phyloP scores from a whole-genome alignment of 1,284 basidiomycete genomes.

The Lentinula novae-zelandiae region DNA sequence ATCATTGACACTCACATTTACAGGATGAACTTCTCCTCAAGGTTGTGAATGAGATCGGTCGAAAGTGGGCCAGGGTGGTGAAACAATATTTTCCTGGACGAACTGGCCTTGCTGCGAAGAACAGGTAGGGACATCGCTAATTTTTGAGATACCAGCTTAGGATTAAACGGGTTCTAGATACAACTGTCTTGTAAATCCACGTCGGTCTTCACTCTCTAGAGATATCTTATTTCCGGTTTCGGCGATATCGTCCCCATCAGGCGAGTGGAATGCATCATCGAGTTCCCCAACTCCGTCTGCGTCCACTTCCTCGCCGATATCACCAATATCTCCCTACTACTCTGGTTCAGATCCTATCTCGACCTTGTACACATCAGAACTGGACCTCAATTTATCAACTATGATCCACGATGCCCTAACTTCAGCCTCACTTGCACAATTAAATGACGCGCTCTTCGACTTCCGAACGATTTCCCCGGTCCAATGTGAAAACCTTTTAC shows the following conservation, averaged over 20 bases:
- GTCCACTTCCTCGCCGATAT: neutral
- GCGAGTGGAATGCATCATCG: neutral
- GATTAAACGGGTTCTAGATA: neutral
- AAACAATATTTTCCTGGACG: conserved; percentile 53
- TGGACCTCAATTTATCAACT: neutral
- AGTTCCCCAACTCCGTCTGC: neutral
- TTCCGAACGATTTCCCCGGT: neutral
- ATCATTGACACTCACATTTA: conserved; percentile 10
- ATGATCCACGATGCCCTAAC: neutral
- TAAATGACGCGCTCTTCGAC: neutral
- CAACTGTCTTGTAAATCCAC: neutral
- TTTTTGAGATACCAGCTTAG: neutral
- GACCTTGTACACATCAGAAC: neutral
- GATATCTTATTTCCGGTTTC: neutral
- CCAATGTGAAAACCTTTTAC: neutral
- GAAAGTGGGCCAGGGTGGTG: conserved; percentile 54
- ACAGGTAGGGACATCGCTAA: conserved; percentile 31
- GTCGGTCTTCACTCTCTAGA: neutral
- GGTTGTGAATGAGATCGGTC: conserved; percentile 48
- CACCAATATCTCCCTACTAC: neutral
- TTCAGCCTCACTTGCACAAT: neutral
- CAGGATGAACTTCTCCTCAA: conserved; percentile 48
- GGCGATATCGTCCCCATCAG: neutral
- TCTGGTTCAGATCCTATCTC: neutral
- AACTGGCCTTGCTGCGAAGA: conserved; percentile 54